Evolutionary conservation across 768 basidiomycete genomes (phyloP).

Genomic region (Rhodotorula toruloides): DNA sequence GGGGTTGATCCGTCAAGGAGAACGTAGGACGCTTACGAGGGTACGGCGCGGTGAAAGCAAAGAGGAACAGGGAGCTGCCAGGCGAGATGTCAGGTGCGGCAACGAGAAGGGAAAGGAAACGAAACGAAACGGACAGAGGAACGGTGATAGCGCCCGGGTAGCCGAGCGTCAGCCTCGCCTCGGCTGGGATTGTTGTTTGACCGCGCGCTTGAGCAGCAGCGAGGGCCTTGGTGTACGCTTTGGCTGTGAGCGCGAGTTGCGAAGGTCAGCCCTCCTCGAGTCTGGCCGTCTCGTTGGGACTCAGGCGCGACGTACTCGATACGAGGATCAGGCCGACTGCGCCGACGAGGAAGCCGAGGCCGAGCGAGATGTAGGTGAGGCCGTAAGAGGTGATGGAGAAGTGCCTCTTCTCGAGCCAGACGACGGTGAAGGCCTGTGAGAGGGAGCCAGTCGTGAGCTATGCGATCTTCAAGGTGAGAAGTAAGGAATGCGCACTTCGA

Average conservation of each 20-base stretch:
- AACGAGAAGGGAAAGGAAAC: neutral
- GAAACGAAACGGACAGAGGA: neutral
- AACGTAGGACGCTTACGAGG: neutral
- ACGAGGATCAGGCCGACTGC: constrained; percentile 1
- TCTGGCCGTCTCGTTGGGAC: no score
- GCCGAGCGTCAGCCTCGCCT: constrained; percentile 14
- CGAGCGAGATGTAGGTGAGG: constrained; percentile 35
- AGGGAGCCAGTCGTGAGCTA: neutral
- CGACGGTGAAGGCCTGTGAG: constrained; percentile 22
- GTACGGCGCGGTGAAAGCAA: constrained; percentile 27
- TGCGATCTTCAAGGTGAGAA: neutral
- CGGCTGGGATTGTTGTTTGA: neutral
- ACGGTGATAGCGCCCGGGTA: constrained; percentile 6
- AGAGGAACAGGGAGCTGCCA: constrained; percentile 25
- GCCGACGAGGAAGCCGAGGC: constrained; percentile 33
- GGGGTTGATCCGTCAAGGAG: neutral
- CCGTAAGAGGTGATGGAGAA: constrained; percentile 14
- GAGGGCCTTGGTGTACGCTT: neutral
- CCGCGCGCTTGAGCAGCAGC: neutral
- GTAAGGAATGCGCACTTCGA: constrained; percentile 11
- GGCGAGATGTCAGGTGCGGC: neutral
- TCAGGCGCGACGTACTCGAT: constrained; percentile 2
- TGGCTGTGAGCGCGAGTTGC: neutral
- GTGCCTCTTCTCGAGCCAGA: constrained; percentile 29
- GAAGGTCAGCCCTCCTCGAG: no score